phyloP scores from a whole-genome alignment of 2,329 filamentous ascomycete species.

The Xylariaceae sp. region DNA sequence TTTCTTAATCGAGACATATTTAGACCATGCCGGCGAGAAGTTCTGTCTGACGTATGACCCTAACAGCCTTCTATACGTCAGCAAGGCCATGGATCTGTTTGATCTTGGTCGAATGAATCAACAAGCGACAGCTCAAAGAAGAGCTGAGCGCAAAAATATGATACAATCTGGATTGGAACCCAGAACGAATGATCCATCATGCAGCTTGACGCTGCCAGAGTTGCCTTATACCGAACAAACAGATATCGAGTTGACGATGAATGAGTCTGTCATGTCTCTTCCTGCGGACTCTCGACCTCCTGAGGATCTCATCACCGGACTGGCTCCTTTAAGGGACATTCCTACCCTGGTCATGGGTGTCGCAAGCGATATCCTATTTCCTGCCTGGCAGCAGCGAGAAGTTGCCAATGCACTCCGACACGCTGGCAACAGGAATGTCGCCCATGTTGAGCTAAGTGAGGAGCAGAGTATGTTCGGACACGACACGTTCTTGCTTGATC shows the following conservation, averaged over 20 bases:
- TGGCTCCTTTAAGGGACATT: conserved; percentile 73
- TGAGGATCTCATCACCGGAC: conserved; percentile 77
- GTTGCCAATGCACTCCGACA: conserved; percentile 82
- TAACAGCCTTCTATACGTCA: conserved; percentile 94
- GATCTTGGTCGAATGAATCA: conserved; percentile 81
- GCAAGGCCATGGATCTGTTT: conserved; percentile 98
- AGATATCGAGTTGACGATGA: conserved; percentile 48
- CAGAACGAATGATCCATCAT: conserved; percentile 55
- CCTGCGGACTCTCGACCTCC: conserved; percentile 62
- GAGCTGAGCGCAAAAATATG: conserved; percentile 64
- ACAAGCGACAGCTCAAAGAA: conserved; percentile 63
- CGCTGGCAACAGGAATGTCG: conserved; percentile 80
- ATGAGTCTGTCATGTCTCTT: conserved; percentile 40
- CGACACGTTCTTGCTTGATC: conserved; percentile 91
- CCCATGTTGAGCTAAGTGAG: conserved; percentile 89
- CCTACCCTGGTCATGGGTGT: conserved; percentile 91
- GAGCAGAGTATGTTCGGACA: conserved; percentile 95
- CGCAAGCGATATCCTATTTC: conserved; percentile 94
- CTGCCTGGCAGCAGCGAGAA: conserved; percentile 96
- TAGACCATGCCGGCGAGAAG: conserved; percentile 97
- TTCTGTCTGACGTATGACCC: conserved; percentile 97
- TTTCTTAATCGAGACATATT: conserved; percentile 96
- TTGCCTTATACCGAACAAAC: conserved; percentile 86
- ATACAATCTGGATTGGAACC: conserved; percentile 55
- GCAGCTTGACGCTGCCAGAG: conserved; percentile 82